Evolutionary conservation across 495 filamentous ascomycete species (phyloP), one percentile per base, ranked within the genome.

Genomic region (Patellaria atrata): DNA sequence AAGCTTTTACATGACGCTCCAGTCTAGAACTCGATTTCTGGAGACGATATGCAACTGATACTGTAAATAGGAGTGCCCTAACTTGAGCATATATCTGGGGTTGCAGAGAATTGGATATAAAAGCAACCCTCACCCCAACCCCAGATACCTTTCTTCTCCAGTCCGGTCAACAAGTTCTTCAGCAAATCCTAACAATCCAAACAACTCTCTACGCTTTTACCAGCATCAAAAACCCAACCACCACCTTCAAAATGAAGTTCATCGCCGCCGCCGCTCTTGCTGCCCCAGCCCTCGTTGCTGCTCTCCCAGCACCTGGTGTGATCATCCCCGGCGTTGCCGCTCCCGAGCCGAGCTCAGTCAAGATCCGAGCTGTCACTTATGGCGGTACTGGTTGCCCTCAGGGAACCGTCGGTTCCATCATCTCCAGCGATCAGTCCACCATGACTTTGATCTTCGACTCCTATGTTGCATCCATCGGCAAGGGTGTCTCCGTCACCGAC

Each of bases 351-450:
- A 37, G 15, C 6, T 9, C 41, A 35, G 46, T 50, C 21, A 12
- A 35, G 16, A 61, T 66, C 46, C 37, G 38, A 5, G 54, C 47
- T 33, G 48, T 67, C 27, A 52, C 54, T n/a, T 68, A 61, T 46
- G 64, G 57, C 32, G 70, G 70, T 34, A 71, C 62, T 46, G 68
- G 68, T 17, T 74, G 69, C 50, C 64, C 63, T 15, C 65, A 70
- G 48, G 58, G 60, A 27, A 55, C 59, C 33, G 58, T 71, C 18
- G 56, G 59, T 22, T 63, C 57, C 31, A 57, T 57, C 44, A 55
- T 72, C 48, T 65, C 66, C 15, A 44, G 54, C 11, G 66, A 72
- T 48, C 57, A 58, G 53, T 64, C 62, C 27, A 64, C 62, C 31
- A 56, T 58, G 23, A 65, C 62, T 10, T 48, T 68, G 35, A 59